Evolutionary conservation across 768 basidiomycete species (phyloP).

Genomic region (Hebeloma cylindrosporum): DNA sequence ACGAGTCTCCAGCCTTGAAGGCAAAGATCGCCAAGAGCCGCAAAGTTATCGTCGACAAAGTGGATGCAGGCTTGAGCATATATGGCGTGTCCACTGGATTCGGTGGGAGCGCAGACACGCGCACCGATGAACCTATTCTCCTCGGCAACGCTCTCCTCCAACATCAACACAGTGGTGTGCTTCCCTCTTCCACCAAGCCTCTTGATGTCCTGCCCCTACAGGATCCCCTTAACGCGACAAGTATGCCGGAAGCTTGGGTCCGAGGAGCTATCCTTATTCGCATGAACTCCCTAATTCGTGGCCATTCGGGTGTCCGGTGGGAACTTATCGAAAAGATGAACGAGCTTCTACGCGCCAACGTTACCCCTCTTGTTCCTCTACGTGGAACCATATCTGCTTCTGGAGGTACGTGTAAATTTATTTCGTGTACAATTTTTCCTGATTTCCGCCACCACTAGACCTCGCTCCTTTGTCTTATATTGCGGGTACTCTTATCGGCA

Average conservation of each 20-base stretch:
- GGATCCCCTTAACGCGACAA: constrained; percentile 64
- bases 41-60: constrained; percentile 62
- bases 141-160: constrained; percentile 85
- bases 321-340: constrained; percentile 4
- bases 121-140: constrained; percentile 69
- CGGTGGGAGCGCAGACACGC: constrained; percentile 86
- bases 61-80: constrained; percentile 65
- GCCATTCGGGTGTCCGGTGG: constrained; percentile 7
- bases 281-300: constrained; percentile 10
- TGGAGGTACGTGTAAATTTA: constrained; percentile 36
- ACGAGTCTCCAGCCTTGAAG: constrained; percentile 46
- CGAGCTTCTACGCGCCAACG: constrained; percentile 6
- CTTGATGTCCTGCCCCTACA: constrained; percentile 63
- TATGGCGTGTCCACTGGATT: constrained; percentile 87
- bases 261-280: constrained; percentile 9
- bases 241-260: constrained; percentile 20
- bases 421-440: constrained; percentile 8
- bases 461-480: constrained; percentile 10
- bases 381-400: constrained; percentile 10
- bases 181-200: constrained; percentile 55
- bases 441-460: constrained; percentile 22
- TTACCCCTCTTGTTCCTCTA: constrained; percentile 4
- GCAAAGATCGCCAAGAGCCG: constrained; percentile 63
- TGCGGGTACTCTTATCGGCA: constrained; percentile 1
- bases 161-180: constrained; percentile 76